These are phyloP conservation scores for Paulinella micropora DNA, from an alignment of 78 protist species.

Conservation along the genomic window DNA sequence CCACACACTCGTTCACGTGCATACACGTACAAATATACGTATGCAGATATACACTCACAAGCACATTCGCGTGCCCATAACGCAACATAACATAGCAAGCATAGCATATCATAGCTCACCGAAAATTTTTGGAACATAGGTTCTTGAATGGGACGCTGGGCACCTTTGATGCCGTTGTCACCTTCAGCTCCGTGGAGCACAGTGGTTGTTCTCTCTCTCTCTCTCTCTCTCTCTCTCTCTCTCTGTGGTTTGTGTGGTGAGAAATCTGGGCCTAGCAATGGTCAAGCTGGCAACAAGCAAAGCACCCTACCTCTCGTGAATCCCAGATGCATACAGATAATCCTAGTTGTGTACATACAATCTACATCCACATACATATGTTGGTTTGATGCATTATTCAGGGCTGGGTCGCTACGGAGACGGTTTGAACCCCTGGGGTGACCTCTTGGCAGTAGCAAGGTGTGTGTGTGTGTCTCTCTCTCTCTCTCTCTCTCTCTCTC, in stretches of 20 bases:
- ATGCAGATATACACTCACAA: not conserved
- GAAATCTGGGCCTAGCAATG: too few species aligned
- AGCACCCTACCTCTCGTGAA: too few species aligned
- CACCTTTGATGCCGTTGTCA: conserved; percentile 12
- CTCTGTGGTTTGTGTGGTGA: too few species aligned
- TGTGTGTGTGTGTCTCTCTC: not conserved
- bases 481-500: not conserved
- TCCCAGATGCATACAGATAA: too few species aligned
- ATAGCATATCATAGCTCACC: too few species aligned
- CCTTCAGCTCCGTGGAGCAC: conserved; percentile 16
- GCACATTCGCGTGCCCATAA: not conserved
- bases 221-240: too few species aligned
- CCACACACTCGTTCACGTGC: not conserved
- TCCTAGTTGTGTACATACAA: too few species aligned
- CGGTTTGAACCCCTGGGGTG: conserved; percentile 20
- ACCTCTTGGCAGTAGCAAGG: not conserved
- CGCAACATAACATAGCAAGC: too few species aligned
- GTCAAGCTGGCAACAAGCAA: too few species aligned
- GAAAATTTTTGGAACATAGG: not conserved
- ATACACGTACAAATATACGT: not conserved
- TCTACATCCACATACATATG: too few species aligned
- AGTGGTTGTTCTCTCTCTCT: too few species aligned
- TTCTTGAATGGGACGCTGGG: not conserved
- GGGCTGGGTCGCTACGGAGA: conserved; percentile 25
- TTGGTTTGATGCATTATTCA: too few species aligned